These are phyloP conservation scores for Rhizopus sp. DNA, from an alignment of 371 early-diverging fungal species.

Conservation along the genomic window DNA sequence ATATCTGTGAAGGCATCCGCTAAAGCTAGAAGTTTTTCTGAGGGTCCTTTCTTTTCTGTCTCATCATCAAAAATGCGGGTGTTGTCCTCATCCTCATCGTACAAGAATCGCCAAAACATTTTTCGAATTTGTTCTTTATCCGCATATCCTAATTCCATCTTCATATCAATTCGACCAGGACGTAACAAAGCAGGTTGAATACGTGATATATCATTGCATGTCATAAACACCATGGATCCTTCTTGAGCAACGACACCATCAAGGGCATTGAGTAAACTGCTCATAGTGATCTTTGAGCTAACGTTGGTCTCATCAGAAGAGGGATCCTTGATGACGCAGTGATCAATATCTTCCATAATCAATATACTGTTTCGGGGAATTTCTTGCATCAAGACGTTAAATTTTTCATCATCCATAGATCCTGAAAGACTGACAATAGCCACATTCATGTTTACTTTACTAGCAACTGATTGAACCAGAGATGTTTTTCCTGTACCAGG, in stretches of 20 bases:
- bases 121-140: conserved; percentile 64
- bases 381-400: conserved; percentile 26
- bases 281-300: conserved; percentile 82
- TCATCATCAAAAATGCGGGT: neutral
- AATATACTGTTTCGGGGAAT: conserved; percentile 38
- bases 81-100: conserved; percentile 7
- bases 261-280: conserved; percentile 91
- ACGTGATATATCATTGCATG: conserved; percentile 90
- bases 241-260: conserved; percentile 94
- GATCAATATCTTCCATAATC: conserved; percentile 55
- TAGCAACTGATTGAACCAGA: conserved; percentile 64
- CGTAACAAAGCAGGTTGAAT: conserved; percentile 95
- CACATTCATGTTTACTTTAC: conserved; percentile 44
- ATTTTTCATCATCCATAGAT: conserved; percentile 35
- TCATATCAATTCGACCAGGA: conserved; percentile 95
- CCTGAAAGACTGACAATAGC: conserved; percentile 41
- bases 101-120: conserved; percentile 50
- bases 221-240: conserved; percentile 91
- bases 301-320: conserved; percentile 11
- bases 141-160: conserved; percentile 80
- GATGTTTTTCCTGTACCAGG: conserved; percentile 76
- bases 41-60: neutral
- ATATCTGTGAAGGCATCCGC: conserved; percentile 20
- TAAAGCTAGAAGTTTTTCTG: neutral
- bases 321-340: conserved; percentile 36